Evolutionary conservation across 2,329 filamentous ascomycete genomes (phyloP).

Genomic region (Aureobasidium subglaciale): DNA sequence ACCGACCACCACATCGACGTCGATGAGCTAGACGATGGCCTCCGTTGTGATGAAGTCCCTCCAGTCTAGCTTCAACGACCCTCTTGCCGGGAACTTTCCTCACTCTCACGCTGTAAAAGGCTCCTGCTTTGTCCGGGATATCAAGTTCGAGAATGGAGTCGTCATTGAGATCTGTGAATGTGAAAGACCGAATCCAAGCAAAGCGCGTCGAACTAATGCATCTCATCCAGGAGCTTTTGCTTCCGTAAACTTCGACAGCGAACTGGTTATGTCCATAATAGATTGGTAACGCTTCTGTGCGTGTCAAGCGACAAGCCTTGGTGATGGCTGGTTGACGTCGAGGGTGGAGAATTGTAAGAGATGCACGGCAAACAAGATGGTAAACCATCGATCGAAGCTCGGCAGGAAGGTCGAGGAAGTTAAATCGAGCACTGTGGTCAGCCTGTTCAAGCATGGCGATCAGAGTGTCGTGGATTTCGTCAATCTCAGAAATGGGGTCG

Average conservation of each 20-base stretch:
- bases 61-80: not conserved
- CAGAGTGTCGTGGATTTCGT: not conserved
- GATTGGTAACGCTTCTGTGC: not conserved
- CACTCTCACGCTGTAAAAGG: not conserved
- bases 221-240: not conserved
- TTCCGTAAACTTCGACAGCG: not conserved
- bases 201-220: not conserved
- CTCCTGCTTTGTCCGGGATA: not conserved
- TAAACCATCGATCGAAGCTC: conserved; percentile 8
- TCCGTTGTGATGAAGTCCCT: not conserved
- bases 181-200: not conserved
- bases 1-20: too few species aligned
- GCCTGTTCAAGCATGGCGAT: not conserved
- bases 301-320: not conserved
- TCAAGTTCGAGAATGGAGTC: not conserved
- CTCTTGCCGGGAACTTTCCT: not conserved
- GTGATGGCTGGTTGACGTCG: not conserved
- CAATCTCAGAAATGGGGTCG: not conserved
- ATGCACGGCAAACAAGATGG: not conserved
- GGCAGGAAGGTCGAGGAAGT: conserved; percentile 8
- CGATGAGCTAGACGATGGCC: too few species aligned
- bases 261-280: not conserved
- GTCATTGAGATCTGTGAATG: not conserved
- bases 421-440: not conserved
- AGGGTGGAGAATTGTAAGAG: not conserved